These are phyloP conservation scores for Nigrograna mackinnonii DNA, from an alignment of 2,329 filamentous ascomycete species.

Conservation along the genomic window DNA sequence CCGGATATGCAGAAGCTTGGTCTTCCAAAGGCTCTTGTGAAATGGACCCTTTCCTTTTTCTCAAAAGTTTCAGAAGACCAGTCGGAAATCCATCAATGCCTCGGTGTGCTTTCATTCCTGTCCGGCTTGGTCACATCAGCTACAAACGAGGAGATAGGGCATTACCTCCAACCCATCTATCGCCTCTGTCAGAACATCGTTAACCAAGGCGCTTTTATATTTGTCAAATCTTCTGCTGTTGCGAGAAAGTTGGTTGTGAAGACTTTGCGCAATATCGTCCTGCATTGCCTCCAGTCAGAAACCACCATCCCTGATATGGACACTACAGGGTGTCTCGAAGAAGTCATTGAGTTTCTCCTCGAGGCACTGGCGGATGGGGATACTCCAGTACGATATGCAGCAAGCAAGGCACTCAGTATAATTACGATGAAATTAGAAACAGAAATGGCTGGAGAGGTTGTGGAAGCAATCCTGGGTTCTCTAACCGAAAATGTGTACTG, in stretches of 20 bases:
- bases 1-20: constrained; percentile 84
- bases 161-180: constrained; percentile 69
- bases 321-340: constrained; percentile 62
- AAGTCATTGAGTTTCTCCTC: constrained; percentile 79
- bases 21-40: constrained; percentile 68
- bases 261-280: constrained; percentile 74
- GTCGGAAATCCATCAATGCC: constrained; percentile 70
- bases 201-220: constrained; percentile 53
- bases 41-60: constrained; percentile 71
- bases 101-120: constrained; percentile 80
- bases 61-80: constrained; percentile 45
- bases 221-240: constrained; percentile 73
- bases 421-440: constrained; percentile 78
- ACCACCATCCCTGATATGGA: constrained; percentile 37
- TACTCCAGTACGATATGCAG: constrained; percentile 85
- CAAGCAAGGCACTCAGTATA: constrained; percentile 89
- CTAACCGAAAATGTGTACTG: constrained; percentile 66
- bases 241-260: constrained; percentile 85
- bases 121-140: constrained; percentile 73
- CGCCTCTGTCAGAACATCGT: constrained; percentile 64
- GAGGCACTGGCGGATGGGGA: constrained; percentile 82
- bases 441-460: constrained; percentile 83
- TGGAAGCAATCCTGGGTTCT: constrained; percentile 79
- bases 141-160: constrained; percentile 74
- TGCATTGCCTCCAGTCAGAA: constrained; percentile 61